phyloP scores from a whole-genome alignment of 2,329 filamentous ascomycete genomes.

The Spiromastix sp. region DNA sequence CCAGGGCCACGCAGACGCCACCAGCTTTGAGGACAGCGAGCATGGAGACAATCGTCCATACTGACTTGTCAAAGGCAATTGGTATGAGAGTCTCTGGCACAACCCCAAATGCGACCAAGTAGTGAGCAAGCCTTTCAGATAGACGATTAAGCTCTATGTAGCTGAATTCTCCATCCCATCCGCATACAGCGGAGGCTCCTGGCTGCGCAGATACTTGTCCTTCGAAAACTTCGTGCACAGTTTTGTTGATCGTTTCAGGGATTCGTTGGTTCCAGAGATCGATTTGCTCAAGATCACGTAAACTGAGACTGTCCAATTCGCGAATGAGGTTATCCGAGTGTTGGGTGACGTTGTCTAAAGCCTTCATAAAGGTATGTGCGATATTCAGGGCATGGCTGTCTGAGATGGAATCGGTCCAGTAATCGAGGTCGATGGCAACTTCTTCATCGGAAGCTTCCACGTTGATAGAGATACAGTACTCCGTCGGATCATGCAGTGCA shows the following conservation, averaged over 20 bases:
- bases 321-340: not conserved
- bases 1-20: conserved; percentile 24
- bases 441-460: not conserved
- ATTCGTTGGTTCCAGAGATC: not conserved
- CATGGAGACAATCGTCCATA: conserved; percentile 20
- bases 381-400: not conserved
- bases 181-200: not conserved
- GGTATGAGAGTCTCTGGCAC: conserved; percentile 5
- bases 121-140: conserved; percentile 3
- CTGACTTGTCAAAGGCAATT: conserved; percentile 5
- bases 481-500: conserved; percentile 5
- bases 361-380: not conserved
- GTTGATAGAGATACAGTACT: conserved; percentile 6
- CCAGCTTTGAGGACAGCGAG: conserved; percentile 25
- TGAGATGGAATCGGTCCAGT: not conserved
- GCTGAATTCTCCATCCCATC: conserved; percentile 2
- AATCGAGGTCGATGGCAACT: not conserved
- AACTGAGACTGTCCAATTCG: not conserved
- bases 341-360: not conserved
- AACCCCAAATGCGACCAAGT: conserved; percentile 3
- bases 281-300: not conserved
- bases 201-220: conserved; percentile 2
- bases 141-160: conserved; percentile 2
- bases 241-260: not conserved
- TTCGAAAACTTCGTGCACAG: conserved; percentile 3